These are phyloP conservation scores for Inga leiocalycina DNA, from an alignment of 306 rosid species.

Conservation along the genomic window DNA sequence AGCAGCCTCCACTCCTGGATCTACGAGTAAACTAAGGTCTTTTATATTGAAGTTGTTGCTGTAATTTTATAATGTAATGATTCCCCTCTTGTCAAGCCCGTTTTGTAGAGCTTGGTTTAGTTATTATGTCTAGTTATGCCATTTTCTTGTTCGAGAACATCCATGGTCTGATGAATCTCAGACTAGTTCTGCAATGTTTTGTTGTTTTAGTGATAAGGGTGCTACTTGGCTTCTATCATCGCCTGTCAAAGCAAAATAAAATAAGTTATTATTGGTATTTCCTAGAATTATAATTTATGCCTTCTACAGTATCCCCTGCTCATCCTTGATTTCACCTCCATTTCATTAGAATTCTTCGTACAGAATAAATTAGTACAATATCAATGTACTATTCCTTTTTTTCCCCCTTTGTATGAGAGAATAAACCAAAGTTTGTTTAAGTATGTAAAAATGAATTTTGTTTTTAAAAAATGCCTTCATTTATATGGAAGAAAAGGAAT, in stretches of 20 bases:
- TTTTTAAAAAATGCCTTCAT: no score
- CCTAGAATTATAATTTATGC: no score
- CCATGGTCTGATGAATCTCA: not conserved
- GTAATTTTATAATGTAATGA: not conserved
- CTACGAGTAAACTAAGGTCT: slow-evolving; percentile 42
- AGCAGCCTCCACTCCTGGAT: slow-evolving; percentile 61
- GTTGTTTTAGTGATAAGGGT: not conserved
- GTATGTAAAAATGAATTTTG: no score
- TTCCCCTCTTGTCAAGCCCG: no score
- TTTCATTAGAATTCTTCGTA: no score
- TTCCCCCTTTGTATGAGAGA: no score
- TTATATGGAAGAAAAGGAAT: no score
- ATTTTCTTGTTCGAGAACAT: not conserved
- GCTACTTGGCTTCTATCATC: not conserved
- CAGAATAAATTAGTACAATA: no score
- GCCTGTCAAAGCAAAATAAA: not conserved
- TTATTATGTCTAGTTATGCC: not conserved
- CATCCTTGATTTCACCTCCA: no score
- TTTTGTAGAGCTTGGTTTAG: not conserved
- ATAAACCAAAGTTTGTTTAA: no score
- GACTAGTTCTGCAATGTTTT: not conserved
- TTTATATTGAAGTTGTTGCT: not conserved
- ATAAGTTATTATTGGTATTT: not conserved
- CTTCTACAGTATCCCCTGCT: not conserved
- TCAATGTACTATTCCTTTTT: no score